Evolutionary conservation across 768 basidiomycete genomes (phyloP).

Genomic region (Mycena vitilis): DNA sequence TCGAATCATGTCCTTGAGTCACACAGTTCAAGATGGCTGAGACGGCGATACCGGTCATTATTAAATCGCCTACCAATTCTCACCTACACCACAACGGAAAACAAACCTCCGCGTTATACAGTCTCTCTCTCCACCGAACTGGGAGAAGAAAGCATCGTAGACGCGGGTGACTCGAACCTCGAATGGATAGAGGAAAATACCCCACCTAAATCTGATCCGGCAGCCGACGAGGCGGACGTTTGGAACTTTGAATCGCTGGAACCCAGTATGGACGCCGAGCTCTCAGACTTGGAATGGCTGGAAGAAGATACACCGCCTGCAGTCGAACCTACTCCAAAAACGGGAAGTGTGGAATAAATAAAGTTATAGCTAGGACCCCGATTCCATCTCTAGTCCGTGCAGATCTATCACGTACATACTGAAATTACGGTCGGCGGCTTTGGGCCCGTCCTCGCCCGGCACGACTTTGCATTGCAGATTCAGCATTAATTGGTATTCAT

Average conservation of each 20-base stretch:
- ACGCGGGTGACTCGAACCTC: slow-evolving; percentile 12
- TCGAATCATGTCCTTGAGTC: slow-evolving; percentile 16
- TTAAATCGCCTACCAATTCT: slow-evolving; percentile 71
- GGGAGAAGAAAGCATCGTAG: background rate
- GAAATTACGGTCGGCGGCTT: slow-evolving; percentile 77
- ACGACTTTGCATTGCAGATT: slow-evolving; percentile 88
- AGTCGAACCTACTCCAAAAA: slow-evolving; percentile 1
- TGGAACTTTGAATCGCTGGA: too few relatives aligned
- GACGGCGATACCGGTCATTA: slow-evolving; percentile 69
- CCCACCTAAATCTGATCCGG: too few relatives aligned
- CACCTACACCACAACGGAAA: slow-evolving; percentile 42
- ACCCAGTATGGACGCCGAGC: too few relatives aligned
- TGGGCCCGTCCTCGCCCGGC: slow-evolving; percentile 61
- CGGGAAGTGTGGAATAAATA: slow-evolving; percentile 26
- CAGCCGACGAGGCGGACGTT: too few relatives aligned
- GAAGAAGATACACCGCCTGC: background rate
- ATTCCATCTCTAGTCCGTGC: slow-evolving; percentile 79
- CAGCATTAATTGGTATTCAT: slow-evolving; percentile 93
- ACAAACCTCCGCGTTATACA: slow-evolving; percentile 36
- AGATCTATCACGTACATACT: slow-evolving; percentile 92
- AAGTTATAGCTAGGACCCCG: slow-evolving; percentile 38
- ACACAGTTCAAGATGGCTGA: slow-evolving; percentile 55
- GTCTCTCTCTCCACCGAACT: slow-evolving; percentile 46
- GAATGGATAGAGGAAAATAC: slow-evolving; percentile 22
- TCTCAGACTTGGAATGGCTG: slow-evolving; percentile 21